Base-by-base conservation (phyloP, 371 early-diverging fungal genomes). In the Syncephalastrum monosporum region DNA sequence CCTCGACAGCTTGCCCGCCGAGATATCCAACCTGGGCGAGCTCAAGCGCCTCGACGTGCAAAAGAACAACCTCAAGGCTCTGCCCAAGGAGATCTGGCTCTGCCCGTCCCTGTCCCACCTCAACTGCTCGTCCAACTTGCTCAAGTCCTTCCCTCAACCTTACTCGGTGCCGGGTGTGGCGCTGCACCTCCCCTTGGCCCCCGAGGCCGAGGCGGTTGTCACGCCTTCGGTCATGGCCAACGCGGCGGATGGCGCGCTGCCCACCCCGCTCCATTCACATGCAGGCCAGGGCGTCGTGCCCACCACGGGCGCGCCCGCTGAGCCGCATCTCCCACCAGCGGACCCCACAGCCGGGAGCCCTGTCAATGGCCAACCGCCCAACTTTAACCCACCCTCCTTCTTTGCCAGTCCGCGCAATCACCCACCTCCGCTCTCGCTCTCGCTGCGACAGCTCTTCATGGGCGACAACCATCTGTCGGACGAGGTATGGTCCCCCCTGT, bases 401-500 rank as follows among this genome's bases (percentile, higher is more conserved):
- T 79, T 79, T 51, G 71, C 75, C 15, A 79, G 75, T 25, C 80
- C 80, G n/a, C 68, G 72, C 8, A 79, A 79, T 15, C 80, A 79
- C 59, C 82, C 72, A 6, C 81, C 90, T 1, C 90, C 92, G 3
- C 77, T 92, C 14, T 75, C 85, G 0, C 60, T 72, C 1, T 79
- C 87, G 0, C 64, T 96, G 7, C 74, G 74, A 16, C 68, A 69
- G 23, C 75, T 96, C 14, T 85, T 78, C 21, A 64, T 96, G 38
- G 91, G 89, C 14, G 93, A 93, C 64, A 96, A 95, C 65, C 74
- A 84, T 17, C 71, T 96, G 19, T 88, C 86, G n/a, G 92, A 95
- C 53, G 77, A 76, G 49, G 72, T 94, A 14, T 90, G 91, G 77
- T 76, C 82, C 15, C 83, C 90, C 5, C 68, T 94, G 16, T 82